Evolutionary conservation across 768 basidiomycete genomes (phyloP).

Genomic region (Pleurotus platypus): DNA sequence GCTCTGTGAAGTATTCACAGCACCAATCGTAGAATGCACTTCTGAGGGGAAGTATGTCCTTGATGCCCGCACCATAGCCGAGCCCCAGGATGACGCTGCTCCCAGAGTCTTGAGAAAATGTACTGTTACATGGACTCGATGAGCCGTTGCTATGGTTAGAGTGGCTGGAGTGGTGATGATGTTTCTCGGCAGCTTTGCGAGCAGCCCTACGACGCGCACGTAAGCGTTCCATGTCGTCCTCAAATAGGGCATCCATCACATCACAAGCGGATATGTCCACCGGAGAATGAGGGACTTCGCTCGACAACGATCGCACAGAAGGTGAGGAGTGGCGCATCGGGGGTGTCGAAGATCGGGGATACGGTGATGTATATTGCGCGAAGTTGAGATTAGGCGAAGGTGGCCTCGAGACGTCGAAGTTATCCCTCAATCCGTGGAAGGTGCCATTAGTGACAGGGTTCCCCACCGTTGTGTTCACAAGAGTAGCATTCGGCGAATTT

Average conservation of each 20-base stretch:
- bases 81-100: constrained; percentile 72
- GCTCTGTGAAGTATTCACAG: constrained; percentile 95
- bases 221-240: constrained; percentile 92
- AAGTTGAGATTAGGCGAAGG: constrained; percentile 79
- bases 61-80: constrained; percentile 76
- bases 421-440: constrained; percentile 20
- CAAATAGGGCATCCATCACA: constrained; percentile 86
- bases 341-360: constrained; percentile 53
- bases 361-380: constrained; percentile 76
- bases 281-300: constrained; percentile 27
- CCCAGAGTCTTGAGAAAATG: constrained; percentile 72
- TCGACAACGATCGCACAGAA: constrained; percentile 21
- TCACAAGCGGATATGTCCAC: constrained; percentile 67
- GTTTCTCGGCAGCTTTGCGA: constrained; percentile 26
- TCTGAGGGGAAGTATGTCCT: constrained; percentile 85
- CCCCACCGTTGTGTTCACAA: not conserved
- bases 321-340: constrained; percentile 16
- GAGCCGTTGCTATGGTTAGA: constrained; percentile 32
- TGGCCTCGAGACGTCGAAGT: constrained; percentile 53
- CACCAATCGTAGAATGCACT: constrained; percentile 96
- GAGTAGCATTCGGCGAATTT: constrained; percentile 14
- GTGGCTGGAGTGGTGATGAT: constrained; percentile 35
- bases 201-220: constrained; percentile 56
- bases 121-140: constrained; percentile 71
- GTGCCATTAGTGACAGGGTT: constrained; percentile 12